A percentile compares a stretch with the other conserved stretches of the same genome.
These are phyloP conservation scores for Curvularia lunata DNA, from an alignment of 2,329 filamentous ascomycete species.

Conservation along the genomic window DNA sequence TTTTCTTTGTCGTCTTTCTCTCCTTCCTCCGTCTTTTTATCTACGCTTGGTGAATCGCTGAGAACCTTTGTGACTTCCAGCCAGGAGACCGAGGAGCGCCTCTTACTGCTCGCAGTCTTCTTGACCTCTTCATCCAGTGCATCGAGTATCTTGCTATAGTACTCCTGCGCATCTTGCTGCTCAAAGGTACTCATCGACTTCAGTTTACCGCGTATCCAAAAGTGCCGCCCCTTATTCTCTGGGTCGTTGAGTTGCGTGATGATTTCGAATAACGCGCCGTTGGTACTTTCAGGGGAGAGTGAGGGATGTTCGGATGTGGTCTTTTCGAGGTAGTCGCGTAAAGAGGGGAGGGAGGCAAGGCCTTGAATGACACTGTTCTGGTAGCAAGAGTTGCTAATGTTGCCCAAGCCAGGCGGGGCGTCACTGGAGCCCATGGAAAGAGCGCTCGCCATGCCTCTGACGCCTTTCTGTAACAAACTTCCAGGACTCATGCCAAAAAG, in stretches of 20 bases:
- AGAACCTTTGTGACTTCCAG: slow-evolving; percentile 35
- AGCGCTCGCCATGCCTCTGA: slow-evolving; percentile 46
- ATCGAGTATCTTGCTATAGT: slow-evolving; percentile 88
- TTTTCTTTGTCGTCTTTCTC: slow-evolving; percentile 12
- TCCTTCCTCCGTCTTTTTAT: slow-evolving; percentile 12
- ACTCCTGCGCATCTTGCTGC: slow-evolving; percentile 97
- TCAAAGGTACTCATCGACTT: slow-evolving; percentile 96
- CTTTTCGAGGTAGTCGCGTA: slow-evolving; percentile 68
- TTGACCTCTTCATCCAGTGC: slow-evolving; percentile 79
- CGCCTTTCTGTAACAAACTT: slow-evolving; percentile 46
- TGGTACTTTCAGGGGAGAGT: slow-evolving; percentile 54
- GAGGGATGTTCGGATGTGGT: slow-evolving; percentile 42
- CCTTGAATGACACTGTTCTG: slow-evolving; percentile 93
- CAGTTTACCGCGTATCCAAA: slow-evolving; percentile 81
- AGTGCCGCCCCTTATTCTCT: slow-evolving; percentile 72
- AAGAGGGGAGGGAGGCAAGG: slow-evolving; percentile 73
- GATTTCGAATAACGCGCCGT: slow-evolving; percentile 66
- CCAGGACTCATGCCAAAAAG: slow-evolving; percentile 50
- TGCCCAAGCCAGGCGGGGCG: slow-evolving; percentile 72
- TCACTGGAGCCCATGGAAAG: slow-evolving; percentile 39
- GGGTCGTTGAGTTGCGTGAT: slow-evolving; percentile 73
- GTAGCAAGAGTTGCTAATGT: slow-evolving; percentile 95
- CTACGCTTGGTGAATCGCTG: slow-evolving; percentile 20
- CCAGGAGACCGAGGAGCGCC: slow-evolving; percentile 46
- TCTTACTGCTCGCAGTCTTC: slow-evolving; percentile 53